phyloP scores from a whole-genome alignment of 2,329 filamentous ascomycete genomes.

The Delphinella strobiligena region DNA sequence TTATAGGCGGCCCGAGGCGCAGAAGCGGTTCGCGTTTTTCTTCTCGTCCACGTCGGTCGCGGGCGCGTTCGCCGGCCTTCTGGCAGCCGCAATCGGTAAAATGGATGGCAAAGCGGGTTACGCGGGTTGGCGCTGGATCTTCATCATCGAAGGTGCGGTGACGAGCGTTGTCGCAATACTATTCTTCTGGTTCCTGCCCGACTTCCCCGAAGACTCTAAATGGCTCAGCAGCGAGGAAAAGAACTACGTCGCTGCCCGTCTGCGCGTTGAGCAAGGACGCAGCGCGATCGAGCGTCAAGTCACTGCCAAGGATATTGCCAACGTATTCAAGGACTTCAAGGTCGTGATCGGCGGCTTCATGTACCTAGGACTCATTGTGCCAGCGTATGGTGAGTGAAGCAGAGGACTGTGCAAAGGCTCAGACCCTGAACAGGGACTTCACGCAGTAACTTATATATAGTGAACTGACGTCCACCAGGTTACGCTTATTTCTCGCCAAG shows the following conservation, averaged over 20 bases:
- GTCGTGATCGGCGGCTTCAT: slow-evolving; percentile 38
- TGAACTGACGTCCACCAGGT: too few species aligned
- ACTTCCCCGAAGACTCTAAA: slow-evolving; percentile 44
- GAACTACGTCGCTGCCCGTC: slow-evolving; percentile 32
- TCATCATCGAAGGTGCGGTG: slow-evolving; percentile 46
- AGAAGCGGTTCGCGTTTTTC: slow-evolving; percentile 82
- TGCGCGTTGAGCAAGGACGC: slow-evolving; percentile 35
- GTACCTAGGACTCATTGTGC: slow-evolving; percentile 37
- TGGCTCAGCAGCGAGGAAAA: slow-evolving; percentile 32
- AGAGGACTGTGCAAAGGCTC: too few species aligned
- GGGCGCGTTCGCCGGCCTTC: slow-evolving; percentile 73
- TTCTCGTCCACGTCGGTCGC: slow-evolving; percentile 72
- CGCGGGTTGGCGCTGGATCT: slow-evolving; percentile 68
- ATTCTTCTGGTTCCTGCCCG: slow-evolving; percentile 38
- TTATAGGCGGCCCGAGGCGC: slow-evolving; percentile 79
- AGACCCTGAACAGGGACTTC: too few species aligned
- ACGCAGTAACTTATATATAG: too few species aligned
- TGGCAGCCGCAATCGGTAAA: slow-evolving; percentile 80
- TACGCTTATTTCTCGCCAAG: slow-evolving; percentile 36
- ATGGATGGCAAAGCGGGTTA: slow-evolving; percentile 64
- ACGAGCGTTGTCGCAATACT: slow-evolving; percentile 30
- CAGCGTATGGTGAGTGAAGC: slow-evolving; percentile 19
- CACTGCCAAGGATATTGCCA: slow-evolving; percentile 28
- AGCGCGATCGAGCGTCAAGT: slow-evolving; percentile 34
- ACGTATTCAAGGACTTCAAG: slow-evolving; percentile 38